A percentile compares a stretch with the other conserved stretches of the same genome.
These are phyloP conservation scores for Galerina marginata DNA, from an alignment of 768 basidiomycete species.

Conservation along the genomic window DNA sequence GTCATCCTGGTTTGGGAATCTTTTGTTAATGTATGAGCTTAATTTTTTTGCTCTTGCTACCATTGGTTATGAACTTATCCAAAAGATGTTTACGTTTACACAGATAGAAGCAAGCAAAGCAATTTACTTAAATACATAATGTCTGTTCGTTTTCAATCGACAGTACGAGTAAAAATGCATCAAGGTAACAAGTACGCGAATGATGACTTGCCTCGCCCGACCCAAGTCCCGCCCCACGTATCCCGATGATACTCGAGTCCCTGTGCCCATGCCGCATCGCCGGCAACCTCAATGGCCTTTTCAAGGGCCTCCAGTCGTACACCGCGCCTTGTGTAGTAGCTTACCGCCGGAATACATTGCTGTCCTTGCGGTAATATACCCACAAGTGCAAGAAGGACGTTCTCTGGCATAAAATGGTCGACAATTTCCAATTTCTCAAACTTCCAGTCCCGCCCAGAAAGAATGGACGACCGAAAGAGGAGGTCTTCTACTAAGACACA, in stretches of 20 bases:
- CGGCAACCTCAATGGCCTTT: background rate
- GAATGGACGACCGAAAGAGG: background rate
- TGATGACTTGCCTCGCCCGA: background rate
- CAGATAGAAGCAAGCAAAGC: too few species aligned
- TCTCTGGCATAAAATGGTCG: background rate
- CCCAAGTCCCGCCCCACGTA: background rate
- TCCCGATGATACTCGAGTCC: background rate
- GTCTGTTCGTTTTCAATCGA: too few species aligned
- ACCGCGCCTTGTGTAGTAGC: background rate
- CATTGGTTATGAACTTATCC: too few species aligned
- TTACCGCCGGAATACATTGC: background rate
- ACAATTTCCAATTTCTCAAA: background rate
- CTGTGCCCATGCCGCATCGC: background rate
- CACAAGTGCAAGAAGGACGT: background rate
- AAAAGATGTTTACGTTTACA: too few species aligned
- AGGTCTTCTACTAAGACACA: background rate
- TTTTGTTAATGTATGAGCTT: too few species aligned
- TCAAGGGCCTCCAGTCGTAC: background rate
- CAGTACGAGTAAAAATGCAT: background rate
- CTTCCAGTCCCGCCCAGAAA: too few species aligned
- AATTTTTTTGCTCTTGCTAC: too few species aligned
- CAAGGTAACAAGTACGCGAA: background rate
- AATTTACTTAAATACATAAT: too few species aligned
- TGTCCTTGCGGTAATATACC: background rate
- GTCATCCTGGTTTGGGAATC: too few species aligned